Base-by-base conservation (phyloP, 2,329 filamentous ascomycete species). In the Neofusicoccum sp. region DNA sequence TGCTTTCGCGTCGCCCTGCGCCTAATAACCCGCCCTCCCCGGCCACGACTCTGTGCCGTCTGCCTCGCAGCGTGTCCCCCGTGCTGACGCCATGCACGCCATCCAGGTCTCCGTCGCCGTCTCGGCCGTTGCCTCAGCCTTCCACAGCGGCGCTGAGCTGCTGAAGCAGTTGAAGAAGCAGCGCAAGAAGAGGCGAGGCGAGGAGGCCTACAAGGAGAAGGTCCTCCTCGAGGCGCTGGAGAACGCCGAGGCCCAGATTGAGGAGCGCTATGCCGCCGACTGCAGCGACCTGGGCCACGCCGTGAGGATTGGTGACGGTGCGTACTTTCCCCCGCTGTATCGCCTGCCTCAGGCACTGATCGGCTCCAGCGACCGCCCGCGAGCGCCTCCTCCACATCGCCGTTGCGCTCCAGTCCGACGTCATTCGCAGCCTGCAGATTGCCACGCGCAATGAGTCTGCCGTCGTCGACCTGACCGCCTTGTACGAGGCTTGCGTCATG, bases 121-220 rank as follows among this genome's bases (percentile, higher is more conserved):
- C n/a, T 70, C 75, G n/a, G 76, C 78, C 7, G 73, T 80, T 9
- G 70, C 78, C 7, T 76, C 74, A 9, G 77, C 78, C 6, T 80
- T 80, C 66, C 76, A 78, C 65, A 74, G 71, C n/a, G 77, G 72
- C 14, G 74, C 76, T 34, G 76, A 79, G 33, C 67, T 79, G 54
- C 67, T 76, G 34, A 70, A 74, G 47, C 68, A 70, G 22, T 70
- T 78, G 64, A 73, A 73, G 65, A 71, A 74, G 63, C 73, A 72
- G 61, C 61, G 61, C 44, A 64, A 67, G 52, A 71, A 71, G 33
- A 69, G 69, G 34, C 68, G 70, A 16, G 68, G 70, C 49, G 76
- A 75, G 59, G 61, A 69, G 37, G 68, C 68, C 33, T 73, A 74
- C 48, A 70, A 77, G 43, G 74, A 78, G 60, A 74, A 74, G 48